phyloP scores from a whole-genome alignment of 2,329 filamentous ascomycete species.

The Moelleriella libera region DNA sequence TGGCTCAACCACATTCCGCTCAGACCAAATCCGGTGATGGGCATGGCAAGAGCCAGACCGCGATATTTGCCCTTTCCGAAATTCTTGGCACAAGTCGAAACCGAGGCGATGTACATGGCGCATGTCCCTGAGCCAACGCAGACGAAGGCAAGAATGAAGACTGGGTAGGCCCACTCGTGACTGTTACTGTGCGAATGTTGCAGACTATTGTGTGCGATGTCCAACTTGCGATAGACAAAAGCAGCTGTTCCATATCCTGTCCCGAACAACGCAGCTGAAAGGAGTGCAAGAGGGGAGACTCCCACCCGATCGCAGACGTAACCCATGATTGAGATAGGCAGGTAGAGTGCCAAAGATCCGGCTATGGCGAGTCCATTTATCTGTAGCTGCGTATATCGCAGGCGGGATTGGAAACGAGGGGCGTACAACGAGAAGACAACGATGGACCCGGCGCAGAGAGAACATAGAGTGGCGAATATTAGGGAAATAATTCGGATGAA shows the following conservation, averaged over 20 bases:
- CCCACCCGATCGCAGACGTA: conserved; percentile 85
- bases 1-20: conserved; percentile 96
- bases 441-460: conserved; percentile 78
- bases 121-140: conserved; percentile 72
- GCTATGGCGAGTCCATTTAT: conserved; percentile 84
- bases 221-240: conserved; percentile 47
- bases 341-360: conserved; percentile 77
- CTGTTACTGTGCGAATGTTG: conserved; percentile 23
- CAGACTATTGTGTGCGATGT: conserved; percentile 29
- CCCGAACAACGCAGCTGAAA: conserved; percentile 63
- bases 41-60: conserved; percentile 75
- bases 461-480: conserved; percentile 36
- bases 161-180: conserved; percentile 52
- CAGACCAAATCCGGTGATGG: conserved; percentile 84
- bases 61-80: conserved; percentile 82
- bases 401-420: conserved; percentile 70
- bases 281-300: conserved; percentile 60
- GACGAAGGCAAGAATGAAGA: conserved; percentile 79
- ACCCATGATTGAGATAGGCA: conserved; percentile 80
- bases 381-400: conserved; percentile 82
- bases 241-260: conserved; percentile 74
- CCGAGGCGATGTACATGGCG: conserved; percentile 75
- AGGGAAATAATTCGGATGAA: conserved; percentile 34
- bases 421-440: conserved; percentile 91
- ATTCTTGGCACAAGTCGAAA: conserved; percentile 97